Conservation (phyloP, 768 basidiomycete species). For the Russula brevipes region DNA sequence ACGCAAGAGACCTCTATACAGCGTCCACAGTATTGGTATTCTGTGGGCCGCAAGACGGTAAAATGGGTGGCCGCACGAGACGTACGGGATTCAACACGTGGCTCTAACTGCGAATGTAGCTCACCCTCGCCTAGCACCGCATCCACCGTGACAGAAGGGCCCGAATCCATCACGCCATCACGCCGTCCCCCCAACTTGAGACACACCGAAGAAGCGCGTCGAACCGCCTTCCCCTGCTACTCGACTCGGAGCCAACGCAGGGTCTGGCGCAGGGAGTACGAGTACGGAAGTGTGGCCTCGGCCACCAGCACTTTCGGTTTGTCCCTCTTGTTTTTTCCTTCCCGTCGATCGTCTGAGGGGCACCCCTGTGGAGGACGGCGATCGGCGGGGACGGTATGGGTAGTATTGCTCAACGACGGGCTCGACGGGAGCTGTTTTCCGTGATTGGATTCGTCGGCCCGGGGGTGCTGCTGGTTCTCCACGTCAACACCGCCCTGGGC, state of each 20-base stretch:
- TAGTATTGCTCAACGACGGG: background rate
- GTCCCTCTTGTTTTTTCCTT: background rate
- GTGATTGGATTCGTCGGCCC: too few relatives aligned
- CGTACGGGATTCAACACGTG: too few relatives aligned
- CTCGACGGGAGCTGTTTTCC: too few relatives aligned
- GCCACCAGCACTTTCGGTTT: background rate
- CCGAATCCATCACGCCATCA: too few relatives aligned
- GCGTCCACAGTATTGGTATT: slow-evolving; percentile 45
- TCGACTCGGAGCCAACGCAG: background rate
- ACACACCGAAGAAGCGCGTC: background rate
- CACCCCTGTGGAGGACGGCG: background rate
- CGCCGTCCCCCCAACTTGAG: background rate
- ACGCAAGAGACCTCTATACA: slow-evolving; percentile 48
- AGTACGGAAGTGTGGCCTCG: background rate
- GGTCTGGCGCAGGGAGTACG: too few relatives aligned
- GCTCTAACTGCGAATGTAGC: too few relatives aligned
- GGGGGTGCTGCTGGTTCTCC: too few relatives aligned
- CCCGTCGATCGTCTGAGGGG: background rate
- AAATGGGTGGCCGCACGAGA: slow-evolving; percentile 54
- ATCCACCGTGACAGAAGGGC: too few relatives aligned
- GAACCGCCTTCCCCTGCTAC: background rate
- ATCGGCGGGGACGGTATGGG: background rate
- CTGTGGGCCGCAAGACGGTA: slow-evolving; percentile 67
- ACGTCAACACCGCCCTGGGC: too few relatives aligned
- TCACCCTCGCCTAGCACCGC: slow-evolving; percentile 44